Evolutionary conservation across 371 early-diverging fungal species (phyloP), one percentile per base, ranked within the genome.

Genomic region (Caulochytrium protostelioides): DNA sequence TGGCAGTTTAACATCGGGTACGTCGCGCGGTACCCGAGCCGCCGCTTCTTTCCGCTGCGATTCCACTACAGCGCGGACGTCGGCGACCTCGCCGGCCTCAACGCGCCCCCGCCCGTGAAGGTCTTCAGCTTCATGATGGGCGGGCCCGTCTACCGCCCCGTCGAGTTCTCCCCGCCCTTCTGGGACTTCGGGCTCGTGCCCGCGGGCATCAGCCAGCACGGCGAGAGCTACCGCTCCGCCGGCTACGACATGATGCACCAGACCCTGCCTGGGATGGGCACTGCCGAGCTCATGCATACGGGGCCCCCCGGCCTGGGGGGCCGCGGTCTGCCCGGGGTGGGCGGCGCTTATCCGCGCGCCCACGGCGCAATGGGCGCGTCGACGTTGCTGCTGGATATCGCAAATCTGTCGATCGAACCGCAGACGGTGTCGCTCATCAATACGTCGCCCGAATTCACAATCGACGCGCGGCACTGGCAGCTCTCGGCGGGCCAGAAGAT

Each of bases 131-230:
- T 40, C 22, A 15, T 15, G 1, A 22, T 40, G 8, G 26, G 18
- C 1, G 65, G 62, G 15, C 43, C 27, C 9, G 57, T 55, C 7
- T 62, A 51, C 32, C 44, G 65, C 7, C 41, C 53, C 3, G 44
- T 65, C 10, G 62, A 61, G 37, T 41, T 65, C 16, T 55, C 49
- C 35, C 65, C 65, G 4, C 51, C 50, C 1, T 48, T 43, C 26
- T 46, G 53, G 22, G 62, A 65, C 32, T 65, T 65, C 39, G 65
- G 65, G 1, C 22, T 59, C 2, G 56, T 54, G 1, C 55, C 63
- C 2, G 59, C 60, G 4, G 63, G n/a, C n/a, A n/a, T n/a, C n/a
- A n/a, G n/a, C n/a, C n/a, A n/a, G n/a, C n/a, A n/a, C n/a, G n/a
- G n/a, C n/a, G n/a, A n/a, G n/a, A n/a, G n/a, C n/a, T n/a, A n/a